Base-by-base conservation (phyloP, 2,329 filamentous ascomycete genomes). In the Emmonsiellopsis sp. region DNA sequence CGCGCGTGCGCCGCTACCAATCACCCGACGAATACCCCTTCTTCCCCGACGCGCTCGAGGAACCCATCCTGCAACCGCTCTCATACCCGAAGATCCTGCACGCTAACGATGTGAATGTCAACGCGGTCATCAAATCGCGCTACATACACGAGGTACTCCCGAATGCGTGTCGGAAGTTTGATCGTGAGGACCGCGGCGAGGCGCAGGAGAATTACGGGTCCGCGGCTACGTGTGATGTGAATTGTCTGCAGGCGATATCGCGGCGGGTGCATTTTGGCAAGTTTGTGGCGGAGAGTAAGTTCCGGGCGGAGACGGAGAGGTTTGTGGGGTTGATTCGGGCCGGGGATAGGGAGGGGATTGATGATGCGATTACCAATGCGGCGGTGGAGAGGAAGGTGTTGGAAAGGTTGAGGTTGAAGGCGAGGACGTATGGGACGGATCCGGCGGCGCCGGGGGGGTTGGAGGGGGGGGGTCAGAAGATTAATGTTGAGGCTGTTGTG, bases 11-110 rank as follows among this genome's bases (percentile, higher is more conserved):
- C 61, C 89, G 93, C 67, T 98, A 90, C 77, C 85, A 98, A 70
- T 89, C 89, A 0, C 93, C 93, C 40, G 93, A 98, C 77, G 93
- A 98, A 74, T 92, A 95, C 70, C 89, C 93, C 20, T 98, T 97
- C 82, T 98, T 96, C 75, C 89, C 90, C 1, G 80, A 87, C 32
- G 85, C 82, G 8, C 76, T 96, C 41, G 82, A 89, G 64, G 77
- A 79, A 53, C 88, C 92, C 30, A 87, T 98, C 57, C 81, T 98
- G n/a, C 84, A 87, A 61, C 87, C 90, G 7, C 79, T 98, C 61
- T 72, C 87, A 67, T 98, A 98, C 74, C 93, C 93, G 10, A 78
- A 79, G 65, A 89, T 98, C 65, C 80, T 98, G 50, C 86, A 96
- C 72, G 75, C 80, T 45, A 97, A 98, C 77, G 72, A 86, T 64